phyloP scores from a whole-genome alignment of 2,329 filamentous ascomycete genomes.

The Botrytis porri region DNA sequence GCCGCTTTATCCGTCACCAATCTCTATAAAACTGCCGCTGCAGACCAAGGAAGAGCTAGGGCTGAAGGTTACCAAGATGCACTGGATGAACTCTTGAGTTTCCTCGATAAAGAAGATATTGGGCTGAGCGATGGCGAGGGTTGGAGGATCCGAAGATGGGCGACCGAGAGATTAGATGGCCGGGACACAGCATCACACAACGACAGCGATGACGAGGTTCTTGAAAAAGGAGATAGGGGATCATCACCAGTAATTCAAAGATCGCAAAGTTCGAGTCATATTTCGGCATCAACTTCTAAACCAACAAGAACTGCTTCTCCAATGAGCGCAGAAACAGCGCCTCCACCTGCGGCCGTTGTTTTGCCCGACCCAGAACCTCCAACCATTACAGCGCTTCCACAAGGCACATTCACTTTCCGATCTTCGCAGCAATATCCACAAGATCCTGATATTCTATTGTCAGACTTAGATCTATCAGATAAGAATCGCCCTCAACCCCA shows the following conservation, averaged over 20 bases:
- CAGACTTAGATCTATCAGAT: slow-evolving; percentile 59
- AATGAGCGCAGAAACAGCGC: slow-evolving; percentile 38
- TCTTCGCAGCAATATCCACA: slow-evolving; percentile 58
- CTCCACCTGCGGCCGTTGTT: slow-evolving; percentile 21
- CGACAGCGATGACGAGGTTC: slow-evolving; percentile 66
- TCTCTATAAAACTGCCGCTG: slow-evolving; percentile 87
- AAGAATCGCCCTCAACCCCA: slow-evolving; percentile 37
- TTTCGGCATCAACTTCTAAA: neutral
- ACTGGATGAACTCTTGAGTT: slow-evolving; percentile 81
- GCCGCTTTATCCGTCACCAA: slow-evolving; percentile 94
- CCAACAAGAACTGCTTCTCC: slow-evolving; percentile 32
- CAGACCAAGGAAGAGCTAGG: slow-evolving; percentile 71
- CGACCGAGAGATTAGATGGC: slow-evolving; percentile 66
- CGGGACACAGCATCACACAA: slow-evolving; percentile 52
- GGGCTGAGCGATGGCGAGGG: slow-evolving; percentile 78
- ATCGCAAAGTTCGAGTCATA: slow-evolving; percentile 45
- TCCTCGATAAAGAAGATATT: slow-evolving; percentile 78
- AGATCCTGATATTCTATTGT: slow-evolving; percentile 57
- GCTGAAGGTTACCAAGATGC: slow-evolving; percentile 90
- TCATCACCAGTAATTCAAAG: slow-evolving; percentile 58
- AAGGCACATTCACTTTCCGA: slow-evolving; percentile 68
- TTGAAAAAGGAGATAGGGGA: slow-evolving; percentile 57
- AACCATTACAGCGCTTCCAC: slow-evolving; percentile 48
- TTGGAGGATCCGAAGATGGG: slow-evolving; percentile 60
- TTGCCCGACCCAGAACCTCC: slow-evolving; percentile 22